Conservation (phyloP, 805 yeast genomes). For the Zygoascus ofunaensis region DNA sequence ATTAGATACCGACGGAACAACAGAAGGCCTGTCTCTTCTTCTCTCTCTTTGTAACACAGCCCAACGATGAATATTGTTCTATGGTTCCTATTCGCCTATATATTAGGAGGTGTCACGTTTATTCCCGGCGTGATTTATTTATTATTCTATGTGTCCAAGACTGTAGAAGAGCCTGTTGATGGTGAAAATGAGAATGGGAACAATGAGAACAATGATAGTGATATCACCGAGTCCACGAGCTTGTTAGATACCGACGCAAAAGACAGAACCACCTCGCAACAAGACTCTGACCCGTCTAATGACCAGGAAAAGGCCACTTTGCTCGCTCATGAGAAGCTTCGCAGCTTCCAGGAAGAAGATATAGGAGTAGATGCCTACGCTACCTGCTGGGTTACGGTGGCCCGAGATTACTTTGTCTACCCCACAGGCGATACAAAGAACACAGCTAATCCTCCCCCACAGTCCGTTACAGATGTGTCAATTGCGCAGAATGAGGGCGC, state of each 20-base stretch:
- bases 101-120: conserved; percentile 76
- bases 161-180: conserved; percentile 26
- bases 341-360: conserved; percentile 36
- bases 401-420: conserved; percentile 59
- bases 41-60: no score
- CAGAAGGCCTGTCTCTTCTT: no score
- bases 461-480: conserved; percentile 23
- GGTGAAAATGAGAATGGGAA: background rate
- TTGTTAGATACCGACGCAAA: background rate
- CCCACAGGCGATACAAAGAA: conserved; percentile 33
- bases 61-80: background rate
- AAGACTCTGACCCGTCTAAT: conserved; percentile 6
- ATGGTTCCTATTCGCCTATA: conserved; percentile 36
- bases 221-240: no score
- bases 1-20: no score
- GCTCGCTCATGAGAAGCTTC: conserved; percentile 35
- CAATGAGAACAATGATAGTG: background rate
- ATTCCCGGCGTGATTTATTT: conserved; percentile 46
- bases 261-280: conserved; percentile 10
- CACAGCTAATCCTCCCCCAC: conserved; percentile 17
- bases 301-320: conserved; percentile 41
- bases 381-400: conserved; percentile 79
- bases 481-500: conserved; percentile 43
- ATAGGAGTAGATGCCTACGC: conserved; percentile 51
- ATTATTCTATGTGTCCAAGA: conserved; percentile 33